These are phyloP conservation scores for Spergularia bocconei DNA, from an alignment of 148 eudicot species.

Conservation along the genomic window DNA sequence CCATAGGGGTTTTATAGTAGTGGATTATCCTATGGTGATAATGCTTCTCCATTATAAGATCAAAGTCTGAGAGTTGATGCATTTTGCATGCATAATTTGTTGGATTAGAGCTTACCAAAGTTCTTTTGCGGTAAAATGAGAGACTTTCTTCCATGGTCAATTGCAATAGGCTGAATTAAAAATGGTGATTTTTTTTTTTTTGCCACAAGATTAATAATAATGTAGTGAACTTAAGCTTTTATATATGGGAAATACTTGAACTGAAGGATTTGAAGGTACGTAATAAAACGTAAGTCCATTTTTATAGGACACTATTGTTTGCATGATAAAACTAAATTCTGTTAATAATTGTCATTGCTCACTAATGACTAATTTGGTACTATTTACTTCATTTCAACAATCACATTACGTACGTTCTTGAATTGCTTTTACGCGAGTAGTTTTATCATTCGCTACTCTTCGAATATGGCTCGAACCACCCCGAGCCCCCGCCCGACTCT, in stretches of 20 bases:
- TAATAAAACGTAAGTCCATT: not conserved
- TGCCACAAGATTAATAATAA: no score
- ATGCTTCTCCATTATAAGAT: conserved; percentile 54
- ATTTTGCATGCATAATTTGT: conserved; percentile 35
- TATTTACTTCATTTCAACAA: no score
- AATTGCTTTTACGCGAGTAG: no score
- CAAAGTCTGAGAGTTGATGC: conserved; percentile 42
- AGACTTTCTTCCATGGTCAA: conserved; percentile 31
- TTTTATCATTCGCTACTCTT: no score
- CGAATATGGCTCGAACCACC: no score
- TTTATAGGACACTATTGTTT: conserved; percentile 6
- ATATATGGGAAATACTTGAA: not conserved
- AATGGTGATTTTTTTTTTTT: no score
- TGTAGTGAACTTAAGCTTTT: not conserved
- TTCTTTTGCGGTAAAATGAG: conserved; percentile 37
- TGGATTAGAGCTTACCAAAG: conserved; percentile 45
- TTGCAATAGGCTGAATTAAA: no score
- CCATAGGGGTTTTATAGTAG: conserved; percentile 36
- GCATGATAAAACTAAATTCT: conserved; percentile 23
- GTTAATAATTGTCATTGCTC: not conserved
- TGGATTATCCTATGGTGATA: conserved; percentile 36
- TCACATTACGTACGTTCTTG: no score
- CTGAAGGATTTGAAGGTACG: not conserved
- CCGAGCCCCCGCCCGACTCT: no score
- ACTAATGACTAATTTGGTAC: no score